A percentile compares a stretch with the other conserved stretches of the same genome.
Conservation (phyloP, 2,329 filamentous ascomycete genomes). For the Davidsoniella neocaledoniae region DNA sequence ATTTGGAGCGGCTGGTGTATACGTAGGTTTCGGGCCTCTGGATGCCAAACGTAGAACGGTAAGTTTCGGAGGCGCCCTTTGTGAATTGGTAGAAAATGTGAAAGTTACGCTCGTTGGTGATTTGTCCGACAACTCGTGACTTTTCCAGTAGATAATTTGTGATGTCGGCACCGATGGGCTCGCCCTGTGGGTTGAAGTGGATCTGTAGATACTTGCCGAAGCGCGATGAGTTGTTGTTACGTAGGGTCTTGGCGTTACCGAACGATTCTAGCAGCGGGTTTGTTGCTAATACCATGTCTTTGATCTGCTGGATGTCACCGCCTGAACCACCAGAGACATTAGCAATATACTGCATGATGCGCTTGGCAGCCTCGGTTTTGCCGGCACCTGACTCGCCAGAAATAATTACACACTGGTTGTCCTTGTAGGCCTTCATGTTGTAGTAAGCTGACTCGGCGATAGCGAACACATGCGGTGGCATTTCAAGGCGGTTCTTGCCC, state of each 20-base stretch:
- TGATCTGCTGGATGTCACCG: constrained; percentile 85
- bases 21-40: constrained; percentile 84
- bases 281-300: constrained; percentile 98
- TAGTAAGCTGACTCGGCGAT: constrained; percentile 95
- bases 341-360: constrained; percentile 99
- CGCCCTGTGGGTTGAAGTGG: constrained; percentile 80
- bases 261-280: constrained; percentile 96
- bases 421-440: constrained; percentile 99
- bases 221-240: constrained; percentile 97
- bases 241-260: constrained; percentile 91
- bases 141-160: constrained; percentile 97
- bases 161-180: constrained; percentile 91
- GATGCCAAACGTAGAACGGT: constrained; percentile 75
- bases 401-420: constrained; percentile 99
- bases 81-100: constrained; percentile 99
- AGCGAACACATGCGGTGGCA: constrained; percentile 90
- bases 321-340: constrained; percentile 78
- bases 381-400: constrained; percentile 95
- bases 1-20: constrained; percentile 90
- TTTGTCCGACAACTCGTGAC: constrained; percentile 86
- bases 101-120: constrained; percentile 89
- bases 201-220: constrained; percentile 98
- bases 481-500: constrained; percentile 91
- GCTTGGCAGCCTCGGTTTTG: constrained; percentile 96
- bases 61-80: constrained; percentile 76